Evolutionary conservation across 2,329 filamentous ascomycete genomes (phyloP).

Genomic region (Colletotrichum cordylinicola): DNA sequence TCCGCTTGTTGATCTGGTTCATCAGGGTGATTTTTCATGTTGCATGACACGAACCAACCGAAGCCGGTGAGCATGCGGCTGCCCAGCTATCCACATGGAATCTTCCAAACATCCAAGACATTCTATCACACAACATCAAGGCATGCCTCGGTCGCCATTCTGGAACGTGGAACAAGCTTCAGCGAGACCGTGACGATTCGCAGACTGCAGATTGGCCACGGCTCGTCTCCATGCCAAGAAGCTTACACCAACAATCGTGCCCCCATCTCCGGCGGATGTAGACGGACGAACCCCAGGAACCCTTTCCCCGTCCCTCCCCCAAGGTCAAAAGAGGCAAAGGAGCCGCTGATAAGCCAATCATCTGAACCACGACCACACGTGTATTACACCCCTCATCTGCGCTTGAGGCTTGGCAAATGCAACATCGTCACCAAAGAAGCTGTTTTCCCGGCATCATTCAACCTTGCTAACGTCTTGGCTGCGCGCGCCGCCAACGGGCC

Average conservation of each 20-base stretch:
- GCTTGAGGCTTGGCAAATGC: constrained; percentile 10
- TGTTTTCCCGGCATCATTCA: constrained; percentile 6
- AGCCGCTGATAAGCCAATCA: constrained; percentile 22
- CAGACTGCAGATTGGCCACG: constrained; percentile 2
- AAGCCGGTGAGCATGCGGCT: neutral
- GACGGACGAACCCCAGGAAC: neutral
- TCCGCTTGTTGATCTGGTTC: neutral
- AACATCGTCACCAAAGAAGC: constrained; percentile 18
- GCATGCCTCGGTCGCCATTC: neutral
- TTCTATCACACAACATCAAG: neutral
- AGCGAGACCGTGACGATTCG: constrained; percentile 1
- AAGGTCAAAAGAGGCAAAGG: constrained; percentile 1
- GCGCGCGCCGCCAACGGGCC: neutral
- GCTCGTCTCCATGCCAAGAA: neutral
- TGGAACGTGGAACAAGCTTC: neutral
- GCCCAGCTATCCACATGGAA: neutral
- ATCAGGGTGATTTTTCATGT: neutral
- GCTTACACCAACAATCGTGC: neutral
- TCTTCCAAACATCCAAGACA: neutral
- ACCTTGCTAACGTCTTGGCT: constrained; percentile 4
- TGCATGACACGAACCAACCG: neutral
- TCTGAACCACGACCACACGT: constrained; percentile 9
- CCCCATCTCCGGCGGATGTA: neutral
- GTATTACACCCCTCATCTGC: constrained; percentile 4
- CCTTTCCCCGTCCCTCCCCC: neutral